Base-by-base conservation (phyloP, 2,329 filamentous ascomycete genomes). In the Clarireedia homoeocarpa region DNA sequence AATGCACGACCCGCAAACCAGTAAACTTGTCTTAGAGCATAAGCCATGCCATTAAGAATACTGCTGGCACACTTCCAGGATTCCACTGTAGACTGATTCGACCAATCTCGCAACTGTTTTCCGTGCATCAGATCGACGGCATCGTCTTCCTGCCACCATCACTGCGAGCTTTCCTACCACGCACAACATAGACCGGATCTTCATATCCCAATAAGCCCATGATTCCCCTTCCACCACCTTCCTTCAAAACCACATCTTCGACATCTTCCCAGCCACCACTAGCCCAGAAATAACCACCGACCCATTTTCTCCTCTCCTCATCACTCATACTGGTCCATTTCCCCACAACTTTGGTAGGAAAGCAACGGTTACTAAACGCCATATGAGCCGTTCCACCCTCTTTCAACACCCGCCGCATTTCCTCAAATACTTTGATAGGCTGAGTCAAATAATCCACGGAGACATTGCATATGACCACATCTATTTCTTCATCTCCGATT, bases 201-300 rank as follows among this genome's bases (percentile, higher is more conserved):
- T 68, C 57, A 15, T 54, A 46, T 9, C 50, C 50, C 30, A 30
- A 7, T 9, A 45, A 17, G 17, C 54, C 58, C 52, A 49, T 51
- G 17, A 58, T 53, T 51, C 57, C 59, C 20, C 39, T 61, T 24
- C 38, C 40, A 46, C 70, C 70, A 24, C 71, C 70, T 58, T 74
- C 71, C 59, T 73, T 74, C n/a, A 78, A 59, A 54, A 77, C 72
- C n/a, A 80, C 72, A 60, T 79, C 76, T 68, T 80, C 76, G 30
- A 81, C 73, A n/a, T 73, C 63, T 36, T 69, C 70, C 77, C 77
- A 81, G 0, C 76, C 77, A 6, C 74, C 71, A 62, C 63, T 64
- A 1, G 58, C 64, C 64, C 74, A 72, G 57, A 80, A 66, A 61
- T 77, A 80, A 56, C 79, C 75, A 7, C 75, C 77, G 14, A 80